Percentiles rank a stretch among this genome's conserved stretches.
Evolutionary conservation across 495 filamentous ascomycete genomes (phyloP).

Genomic region (Filosporella fistucella): DNA sequence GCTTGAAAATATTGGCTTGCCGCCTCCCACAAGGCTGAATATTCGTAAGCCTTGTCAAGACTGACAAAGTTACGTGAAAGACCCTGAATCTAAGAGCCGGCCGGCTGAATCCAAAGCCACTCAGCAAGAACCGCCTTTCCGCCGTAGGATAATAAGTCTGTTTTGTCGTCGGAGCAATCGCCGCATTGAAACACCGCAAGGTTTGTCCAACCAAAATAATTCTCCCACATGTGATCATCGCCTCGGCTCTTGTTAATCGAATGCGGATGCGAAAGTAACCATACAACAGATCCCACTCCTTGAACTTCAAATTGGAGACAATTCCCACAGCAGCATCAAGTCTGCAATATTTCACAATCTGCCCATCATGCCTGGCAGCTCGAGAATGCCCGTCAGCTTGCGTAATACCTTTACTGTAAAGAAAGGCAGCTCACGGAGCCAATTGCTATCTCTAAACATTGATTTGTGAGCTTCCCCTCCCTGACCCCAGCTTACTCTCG

Average conservation of each 20-base stretch:
- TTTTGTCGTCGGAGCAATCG: too few species aligned
- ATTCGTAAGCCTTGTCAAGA: too few species aligned
- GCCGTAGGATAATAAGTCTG: too few species aligned
- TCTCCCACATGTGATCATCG: slow-evolving; percentile 8
- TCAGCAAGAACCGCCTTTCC: too few species aligned
- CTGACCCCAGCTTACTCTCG: neutral
- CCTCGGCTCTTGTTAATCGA: slow-evolving; percentile 13
- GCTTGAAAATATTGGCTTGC: too few species aligned
- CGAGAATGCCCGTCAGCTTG: slow-evolving; percentile 63
- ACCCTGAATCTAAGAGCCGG: too few species aligned
- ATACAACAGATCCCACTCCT: slow-evolving; percentile 6
- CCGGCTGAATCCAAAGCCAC: too few species aligned
- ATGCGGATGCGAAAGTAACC: slow-evolving; percentile 9
- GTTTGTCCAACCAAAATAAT: too few species aligned
- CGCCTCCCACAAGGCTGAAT: too few species aligned
- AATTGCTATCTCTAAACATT: slow-evolving; percentile 63
- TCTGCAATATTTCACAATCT: neutral
- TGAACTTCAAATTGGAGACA: neutral
- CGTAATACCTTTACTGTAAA: slow-evolving; percentile 56
- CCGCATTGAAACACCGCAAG: too few species aligned
- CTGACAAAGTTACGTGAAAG: too few species aligned
- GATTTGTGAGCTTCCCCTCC: slow-evolving; percentile 60
- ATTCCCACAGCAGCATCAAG: slow-evolving; percentile 1
- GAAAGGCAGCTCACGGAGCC: slow-evolving; percentile 47
- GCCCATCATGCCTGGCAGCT: slow-evolving; percentile 54